Percentiles rank a stretch among this genome's conserved stretches.
Conservation (phyloP, 2,329 filamentous ascomycete species). For the Beauveria sp. region DNA sequence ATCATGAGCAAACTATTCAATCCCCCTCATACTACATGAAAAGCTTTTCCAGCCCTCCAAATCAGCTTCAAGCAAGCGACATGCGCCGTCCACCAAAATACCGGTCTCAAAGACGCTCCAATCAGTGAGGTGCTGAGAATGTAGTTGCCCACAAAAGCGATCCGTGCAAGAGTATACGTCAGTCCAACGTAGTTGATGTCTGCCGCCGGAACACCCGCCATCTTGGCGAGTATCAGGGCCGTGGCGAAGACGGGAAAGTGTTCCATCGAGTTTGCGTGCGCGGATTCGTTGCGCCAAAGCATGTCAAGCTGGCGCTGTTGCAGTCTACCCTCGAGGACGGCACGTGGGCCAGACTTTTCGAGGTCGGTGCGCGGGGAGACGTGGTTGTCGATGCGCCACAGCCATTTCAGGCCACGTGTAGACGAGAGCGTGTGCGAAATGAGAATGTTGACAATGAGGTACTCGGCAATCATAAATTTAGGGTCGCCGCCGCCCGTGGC, state of each 20-base stretch:
- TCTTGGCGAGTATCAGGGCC: constrained; percentile 1
- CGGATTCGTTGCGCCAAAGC: constrained; percentile 3
- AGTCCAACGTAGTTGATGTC: constrained; percentile 3
- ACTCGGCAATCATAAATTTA: constrained; percentile 4
- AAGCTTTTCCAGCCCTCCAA: constrained; percentile 1
- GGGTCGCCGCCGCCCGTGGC: neutral
- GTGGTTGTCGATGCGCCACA: constrained; percentile 4
- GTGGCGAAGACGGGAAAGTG: constrained; percentile 7
- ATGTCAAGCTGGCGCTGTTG: constrained; percentile 1
- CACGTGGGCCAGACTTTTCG: neutral
- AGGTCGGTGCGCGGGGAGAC: constrained; percentile 6
- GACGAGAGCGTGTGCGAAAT: neutral
- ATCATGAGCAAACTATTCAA: neutral
- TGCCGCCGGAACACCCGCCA: neutral
- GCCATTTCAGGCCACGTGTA: neutral
- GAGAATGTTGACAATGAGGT: constrained; percentile 5
- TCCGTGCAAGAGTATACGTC: neutral
- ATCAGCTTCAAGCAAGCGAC: constrained; percentile 3
- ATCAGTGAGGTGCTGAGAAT: neutral
- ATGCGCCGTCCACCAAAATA: constrained; percentile 3
- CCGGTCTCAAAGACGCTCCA: neutral
- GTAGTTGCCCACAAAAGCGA: constrained; percentile 1
- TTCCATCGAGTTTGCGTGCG: constrained; percentile 9
- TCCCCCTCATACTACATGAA: neutral
- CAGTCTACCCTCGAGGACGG: constrained; percentile 3